Conservation (phyloP, 371 early-diverging fungal species). For the Rhizomucor pusillus region DNA sequence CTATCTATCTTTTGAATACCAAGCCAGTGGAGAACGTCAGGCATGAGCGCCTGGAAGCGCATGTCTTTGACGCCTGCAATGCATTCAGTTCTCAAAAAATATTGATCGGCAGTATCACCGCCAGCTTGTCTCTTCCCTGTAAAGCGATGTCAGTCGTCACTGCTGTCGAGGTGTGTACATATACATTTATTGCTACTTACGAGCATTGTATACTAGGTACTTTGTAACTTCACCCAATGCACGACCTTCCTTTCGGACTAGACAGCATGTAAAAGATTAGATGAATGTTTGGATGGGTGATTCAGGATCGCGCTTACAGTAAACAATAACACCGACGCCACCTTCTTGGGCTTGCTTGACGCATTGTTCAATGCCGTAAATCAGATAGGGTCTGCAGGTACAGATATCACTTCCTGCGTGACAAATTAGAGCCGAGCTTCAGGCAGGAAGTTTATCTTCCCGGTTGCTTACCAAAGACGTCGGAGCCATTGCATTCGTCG, state of each 20-base stretch:
- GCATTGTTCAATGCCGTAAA: slow-evolving; percentile 91
- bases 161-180: no score
- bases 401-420: slow-evolving; percentile 74
- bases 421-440: not conserved
- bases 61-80: slow-evolving; percentile 97
- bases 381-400: slow-evolving; percentile 94
- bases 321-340: slow-evolving; percentile 92
- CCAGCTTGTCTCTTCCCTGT: slow-evolving; percentile 72
- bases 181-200: slow-evolving; percentile 41
- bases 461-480: slow-evolving; percentile 79
- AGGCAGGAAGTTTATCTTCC: not conserved
- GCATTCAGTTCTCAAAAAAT: slow-evolving; percentile 90
- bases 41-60: slow-evolving; percentile 98
- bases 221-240: slow-evolving; percentile 96
- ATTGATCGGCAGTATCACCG: slow-evolving; percentile 89
- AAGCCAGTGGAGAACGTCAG: slow-evolving; percentile 96
- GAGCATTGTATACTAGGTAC: slow-evolving; percentile 94
- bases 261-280: not conserved
- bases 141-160: no score
- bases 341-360: slow-evolving; percentile 90
- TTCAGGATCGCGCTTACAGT: slow-evolving; percentile 58
- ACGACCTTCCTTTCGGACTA: slow-evolving; percentile 91
- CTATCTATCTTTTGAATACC: slow-evolving; percentile 94
- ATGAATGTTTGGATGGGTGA: slow-evolving; percentile 3
- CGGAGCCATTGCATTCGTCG: slow-evolving; percentile 92